Evolutionary conservation across 1,139 yeast genomes (phyloP).

Genomic region (Hyphopichia wangnamkhiaoensis): DNA sequence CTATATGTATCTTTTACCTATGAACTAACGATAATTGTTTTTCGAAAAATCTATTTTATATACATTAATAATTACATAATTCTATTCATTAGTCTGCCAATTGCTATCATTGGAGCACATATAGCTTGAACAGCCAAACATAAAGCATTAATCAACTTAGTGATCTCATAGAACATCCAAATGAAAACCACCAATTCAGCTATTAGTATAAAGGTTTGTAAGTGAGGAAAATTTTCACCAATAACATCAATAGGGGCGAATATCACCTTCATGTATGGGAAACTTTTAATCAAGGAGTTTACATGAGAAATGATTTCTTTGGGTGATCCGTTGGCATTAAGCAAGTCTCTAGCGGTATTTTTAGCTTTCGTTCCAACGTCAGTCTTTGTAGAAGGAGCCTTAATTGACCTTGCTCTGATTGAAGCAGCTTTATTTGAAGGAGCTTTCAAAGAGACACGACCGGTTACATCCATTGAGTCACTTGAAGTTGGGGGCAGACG

Average conservation of each 20-base stretch:
- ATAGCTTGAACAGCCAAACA: constrained; percentile 50
- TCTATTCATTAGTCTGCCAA: constrained; percentile 47
- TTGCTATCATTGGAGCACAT: constrained; percentile 52
- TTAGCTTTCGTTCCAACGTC: too few relatives aligned
- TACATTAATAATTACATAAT: constrained; percentile 24
- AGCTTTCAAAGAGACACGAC: neutral
- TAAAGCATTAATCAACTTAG: constrained; percentile 44
- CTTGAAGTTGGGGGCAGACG: constrained; percentile 35
- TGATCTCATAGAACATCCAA: constrained; percentile 47
- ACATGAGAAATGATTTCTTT: constrained; percentile 29
- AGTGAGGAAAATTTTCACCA: constrained; percentile 38
- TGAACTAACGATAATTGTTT: neutral
- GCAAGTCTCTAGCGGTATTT: neutral
- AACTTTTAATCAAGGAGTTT: constrained; percentile 34
- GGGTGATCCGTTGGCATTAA: constrained; percentile 3
- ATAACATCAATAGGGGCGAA: constrained; percentile 48
- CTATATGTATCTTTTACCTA: too few relatives aligned
- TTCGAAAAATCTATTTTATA: neutral
- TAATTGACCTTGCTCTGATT: neutral
- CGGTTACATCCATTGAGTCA: constrained; percentile 18
- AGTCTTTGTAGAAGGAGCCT: constrained; percentile 11
- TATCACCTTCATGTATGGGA: constrained; percentile 37
- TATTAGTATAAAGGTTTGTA: constrained; percentile 42
- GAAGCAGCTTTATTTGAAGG: neutral
- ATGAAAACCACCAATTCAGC: constrained; percentile 40